A percentile compares a stretch with the other conserved stretches of the same genome.
Conservation (phyloP, 306 rosid species). For the Cucumis cinereus region DNA sequence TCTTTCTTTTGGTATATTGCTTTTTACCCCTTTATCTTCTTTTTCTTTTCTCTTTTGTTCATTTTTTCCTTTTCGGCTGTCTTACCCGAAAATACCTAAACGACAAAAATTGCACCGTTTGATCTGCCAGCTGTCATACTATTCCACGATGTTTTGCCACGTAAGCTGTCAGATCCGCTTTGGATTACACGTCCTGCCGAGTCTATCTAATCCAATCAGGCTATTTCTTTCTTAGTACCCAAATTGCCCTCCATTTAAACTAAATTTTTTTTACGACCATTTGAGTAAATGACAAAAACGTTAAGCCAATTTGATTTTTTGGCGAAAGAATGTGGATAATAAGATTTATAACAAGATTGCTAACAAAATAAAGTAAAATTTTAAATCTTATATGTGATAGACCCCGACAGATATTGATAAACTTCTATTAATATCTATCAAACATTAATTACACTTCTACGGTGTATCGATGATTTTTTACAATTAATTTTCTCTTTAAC, state of each 20-base stretch:
- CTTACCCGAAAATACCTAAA: neutral
- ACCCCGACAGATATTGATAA: no score
- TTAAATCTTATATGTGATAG: no score
- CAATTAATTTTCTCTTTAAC: neutral
- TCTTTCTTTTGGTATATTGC: neutral
- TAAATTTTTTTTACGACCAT: no score
- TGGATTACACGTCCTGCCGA: neutral
- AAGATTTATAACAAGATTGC: no score
- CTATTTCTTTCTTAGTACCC: neutral
- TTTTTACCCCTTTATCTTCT: neutral
- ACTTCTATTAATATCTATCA: no score
- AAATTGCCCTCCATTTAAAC: neutral
- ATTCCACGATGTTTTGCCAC: neutral
- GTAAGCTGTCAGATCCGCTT: conserved; percentile 1
- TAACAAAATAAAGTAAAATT: no score
- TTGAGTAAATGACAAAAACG: no score
- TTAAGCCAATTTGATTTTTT: no score
- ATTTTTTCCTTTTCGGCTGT: neutral
- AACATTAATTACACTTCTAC: no score
- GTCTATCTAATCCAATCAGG: neutral
- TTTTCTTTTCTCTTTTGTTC: neutral
- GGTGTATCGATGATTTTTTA: no score
- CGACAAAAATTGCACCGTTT: neutral
- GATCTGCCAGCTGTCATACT: neutral
- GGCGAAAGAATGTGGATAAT: no score